A percentile compares a stretch with the other conserved stretches of the same genome.
These are phyloP conservation scores for Collariella sp. DNA, from an alignment of 495 filamentous ascomycete species.

Conservation along the genomic window DNA sequence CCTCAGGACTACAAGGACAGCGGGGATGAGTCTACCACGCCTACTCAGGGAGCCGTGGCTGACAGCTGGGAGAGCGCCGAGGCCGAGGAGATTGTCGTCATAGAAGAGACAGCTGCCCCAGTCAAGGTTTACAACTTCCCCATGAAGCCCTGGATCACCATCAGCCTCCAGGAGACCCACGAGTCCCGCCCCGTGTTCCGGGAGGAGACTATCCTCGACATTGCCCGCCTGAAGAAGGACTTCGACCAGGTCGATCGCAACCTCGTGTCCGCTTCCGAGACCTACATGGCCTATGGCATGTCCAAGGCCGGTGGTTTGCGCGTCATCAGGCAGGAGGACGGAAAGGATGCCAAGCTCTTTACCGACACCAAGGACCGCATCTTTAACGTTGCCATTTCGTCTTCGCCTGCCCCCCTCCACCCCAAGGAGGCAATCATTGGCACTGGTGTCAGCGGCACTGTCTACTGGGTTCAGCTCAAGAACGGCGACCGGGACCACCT, in stretches of 20 bases:
- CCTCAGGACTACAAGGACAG: conserved; percentile 50
- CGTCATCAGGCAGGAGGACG: conserved; percentile 89
- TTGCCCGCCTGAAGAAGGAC: conserved; percentile 89
- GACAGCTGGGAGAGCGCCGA: conserved; percentile 77
- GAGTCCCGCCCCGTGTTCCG: conserved; percentile 47
- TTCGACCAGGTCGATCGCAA: conserved; percentile 96
- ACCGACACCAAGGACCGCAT: conserved; percentile 78
- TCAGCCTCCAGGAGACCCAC: conserved; percentile 47
- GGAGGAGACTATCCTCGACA: conserved; percentile 69
- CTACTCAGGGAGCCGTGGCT: conserved; percentile 39
- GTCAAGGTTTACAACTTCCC: conserved; percentile 90
- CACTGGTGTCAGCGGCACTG: conserved; percentile 85
- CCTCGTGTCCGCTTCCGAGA: conserved; percentile 78
- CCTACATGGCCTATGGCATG: conserved; percentile 88
- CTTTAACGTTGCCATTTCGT: conserved; percentile 83
- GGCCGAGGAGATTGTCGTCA: conserved; percentile 59
- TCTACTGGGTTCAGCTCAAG: conserved; percentile 79
- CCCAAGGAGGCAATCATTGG: conserved; percentile 73
- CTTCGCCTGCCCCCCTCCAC: conserved; percentile 41
- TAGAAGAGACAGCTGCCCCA: conserved; percentile 55
- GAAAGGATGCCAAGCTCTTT: conserved; percentile 81
- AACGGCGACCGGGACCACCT: conserved; percentile 64
- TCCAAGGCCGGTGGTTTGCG: conserved; percentile 84
- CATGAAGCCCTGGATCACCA: conserved; percentile 87
- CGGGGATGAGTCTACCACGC: conserved; percentile 47